A percentile compares a stretch with the other conserved stretches of the same genome.
phyloP scores from a whole-genome alignment of 164 flowering plant genomes.

The Euptelea pleiosperma region DNA sequence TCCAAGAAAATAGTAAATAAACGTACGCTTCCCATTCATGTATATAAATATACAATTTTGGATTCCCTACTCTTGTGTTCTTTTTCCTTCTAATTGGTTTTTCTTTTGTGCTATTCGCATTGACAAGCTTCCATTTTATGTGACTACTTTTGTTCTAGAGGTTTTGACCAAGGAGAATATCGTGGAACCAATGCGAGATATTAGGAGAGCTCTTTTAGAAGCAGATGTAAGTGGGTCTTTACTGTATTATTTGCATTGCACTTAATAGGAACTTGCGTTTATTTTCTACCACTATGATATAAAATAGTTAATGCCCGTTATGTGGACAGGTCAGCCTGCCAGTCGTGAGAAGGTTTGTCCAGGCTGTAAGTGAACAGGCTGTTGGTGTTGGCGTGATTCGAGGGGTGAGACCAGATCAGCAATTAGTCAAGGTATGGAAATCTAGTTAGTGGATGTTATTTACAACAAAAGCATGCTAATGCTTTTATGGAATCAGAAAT shows the following conservation, averaged over 20 bases:
- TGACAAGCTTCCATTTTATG: conserved; percentile 5
- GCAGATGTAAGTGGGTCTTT: conserved; percentile 71
- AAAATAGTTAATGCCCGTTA: neutral
- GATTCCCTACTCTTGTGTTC: neutral
- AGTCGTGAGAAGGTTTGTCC: conserved; percentile 91
- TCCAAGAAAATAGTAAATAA: no score
- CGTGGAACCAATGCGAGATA: conserved; percentile 94
- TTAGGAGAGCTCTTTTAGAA: conserved; percentile 93
- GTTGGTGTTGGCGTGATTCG: conserved; percentile 85
- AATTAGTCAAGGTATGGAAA: conserved; percentile 79
- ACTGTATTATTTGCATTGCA: neutral
- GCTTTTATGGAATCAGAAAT: neutral
- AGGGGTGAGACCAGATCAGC: conserved; percentile 96
- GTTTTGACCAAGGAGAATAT: conserved; percentile 92
- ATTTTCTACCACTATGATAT: neutral
- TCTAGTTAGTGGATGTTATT: neutral
- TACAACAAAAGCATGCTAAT: neutral
- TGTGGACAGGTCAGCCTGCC: conserved; percentile 83
- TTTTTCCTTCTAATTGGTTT: neutral
- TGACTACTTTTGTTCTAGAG: conserved; percentile 44
- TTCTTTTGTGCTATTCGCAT: neutral
- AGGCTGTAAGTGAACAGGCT: conserved; percentile 85
- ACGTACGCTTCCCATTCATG: no score
- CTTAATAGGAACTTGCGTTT: neutral
- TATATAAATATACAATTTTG: neutral